These are phyloP conservation scores for Trichoderma sp. DNA, from an alignment of 2,329 filamentous ascomycete species.

Conservation along the genomic window DNA sequence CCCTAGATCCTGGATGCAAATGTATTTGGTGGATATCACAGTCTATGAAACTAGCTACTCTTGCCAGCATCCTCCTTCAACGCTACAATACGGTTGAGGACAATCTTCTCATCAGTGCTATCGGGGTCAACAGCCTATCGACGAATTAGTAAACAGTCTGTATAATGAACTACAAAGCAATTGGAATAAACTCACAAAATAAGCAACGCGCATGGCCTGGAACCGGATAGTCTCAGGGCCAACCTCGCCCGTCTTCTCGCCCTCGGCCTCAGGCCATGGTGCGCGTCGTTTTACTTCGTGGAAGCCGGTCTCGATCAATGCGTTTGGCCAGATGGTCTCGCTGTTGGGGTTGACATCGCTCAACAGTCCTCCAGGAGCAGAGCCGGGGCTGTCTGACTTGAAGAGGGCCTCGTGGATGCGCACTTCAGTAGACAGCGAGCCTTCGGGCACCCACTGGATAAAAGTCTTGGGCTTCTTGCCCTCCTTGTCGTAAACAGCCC, in stretches of 20 bases:
- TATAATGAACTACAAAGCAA: neutral
- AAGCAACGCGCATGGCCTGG: slow-evolving; percentile 80
- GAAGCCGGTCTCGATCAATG: slow-evolving; percentile 76
- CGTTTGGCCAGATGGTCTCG: slow-evolving; percentile 68
- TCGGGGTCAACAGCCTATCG: slow-evolving; percentile 66
- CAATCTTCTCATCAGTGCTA: slow-evolving; percentile 67
- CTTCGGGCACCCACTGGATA: slow-evolving; percentile 79
- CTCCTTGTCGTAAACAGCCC: slow-evolving; percentile 62
- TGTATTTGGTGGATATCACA: neutral
- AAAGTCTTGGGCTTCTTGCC: slow-evolving; percentile 69
- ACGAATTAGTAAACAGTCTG: neutral
- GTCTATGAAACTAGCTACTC: neutral
- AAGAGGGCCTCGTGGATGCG: slow-evolving; percentile 77
- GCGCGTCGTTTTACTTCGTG: slow-evolving; percentile 68
- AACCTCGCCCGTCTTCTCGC: slow-evolving; percentile 45
- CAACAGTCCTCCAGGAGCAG: slow-evolving; percentile 73
- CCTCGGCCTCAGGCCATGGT: slow-evolving; percentile 75
- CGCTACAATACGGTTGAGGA: slow-evolving; percentile 84
- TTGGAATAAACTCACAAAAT: slow-evolving; percentile 54
- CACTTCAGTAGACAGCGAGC: slow-evolving; percentile 63
- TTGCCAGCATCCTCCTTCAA: slow-evolving; percentile 67
- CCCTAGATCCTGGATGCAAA: neutral
- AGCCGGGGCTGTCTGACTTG: slow-evolving; percentile 74
- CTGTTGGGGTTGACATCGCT: slow-evolving; percentile 77
- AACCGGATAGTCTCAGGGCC: slow-evolving; percentile 74